A percentile compares a stretch with the other conserved stretches of the same genome.
Evolutionary conservation across 768 basidiomycete species (phyloP).

Genomic region (Rhodosporidiobolus odoratus): DNA sequence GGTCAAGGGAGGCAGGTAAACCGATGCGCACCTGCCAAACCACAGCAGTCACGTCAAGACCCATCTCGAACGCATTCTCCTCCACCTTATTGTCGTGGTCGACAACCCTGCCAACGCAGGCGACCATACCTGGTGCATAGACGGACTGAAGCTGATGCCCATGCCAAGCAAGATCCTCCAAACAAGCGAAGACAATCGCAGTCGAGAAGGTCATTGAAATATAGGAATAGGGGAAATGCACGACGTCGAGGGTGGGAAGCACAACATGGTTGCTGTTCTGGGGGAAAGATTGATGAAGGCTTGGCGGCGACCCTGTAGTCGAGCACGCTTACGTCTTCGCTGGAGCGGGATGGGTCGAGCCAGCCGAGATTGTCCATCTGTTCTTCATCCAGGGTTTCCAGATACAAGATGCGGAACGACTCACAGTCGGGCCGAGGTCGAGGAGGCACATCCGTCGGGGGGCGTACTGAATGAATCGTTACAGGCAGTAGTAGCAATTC

Average conservation of each 20-base stretch:
- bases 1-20: conserved; percentile 4
- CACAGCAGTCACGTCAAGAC: conserved; percentile 52
- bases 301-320: conserved; percentile 3
- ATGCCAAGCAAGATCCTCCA: conserved; percentile 64
- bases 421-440: too few species aligned
- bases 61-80: conserved; percentile 48
- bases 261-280: conserved; percentile 50
- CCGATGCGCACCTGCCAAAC: conserved; percentile 51
- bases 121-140: conserved; percentile 53
- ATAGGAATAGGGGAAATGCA: background rate
- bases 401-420: too few species aligned
- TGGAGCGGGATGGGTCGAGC: conserved; percentile 5
- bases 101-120: conserved; percentile 48
- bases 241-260: conserved; percentile 64
- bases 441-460: too few species aligned
- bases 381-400: too few species aligned
- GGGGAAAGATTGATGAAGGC: conserved; percentile 58
- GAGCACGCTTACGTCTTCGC: conserved; percentile 3
- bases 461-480: too few species aligned
- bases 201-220: background rate
- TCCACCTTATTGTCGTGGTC: conserved; percentile 55
- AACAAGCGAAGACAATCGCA: background rate
- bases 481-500: too few species aligned
- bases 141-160: conserved; percentile 60
- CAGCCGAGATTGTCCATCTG: conserved; percentile 30